A percentile compares a stretch with the other conserved stretches of the same genome.
Evolutionary conservation across 2,329 filamentous ascomycete genomes (phyloP).

Genomic region (Elsinoe australis): DNA sequence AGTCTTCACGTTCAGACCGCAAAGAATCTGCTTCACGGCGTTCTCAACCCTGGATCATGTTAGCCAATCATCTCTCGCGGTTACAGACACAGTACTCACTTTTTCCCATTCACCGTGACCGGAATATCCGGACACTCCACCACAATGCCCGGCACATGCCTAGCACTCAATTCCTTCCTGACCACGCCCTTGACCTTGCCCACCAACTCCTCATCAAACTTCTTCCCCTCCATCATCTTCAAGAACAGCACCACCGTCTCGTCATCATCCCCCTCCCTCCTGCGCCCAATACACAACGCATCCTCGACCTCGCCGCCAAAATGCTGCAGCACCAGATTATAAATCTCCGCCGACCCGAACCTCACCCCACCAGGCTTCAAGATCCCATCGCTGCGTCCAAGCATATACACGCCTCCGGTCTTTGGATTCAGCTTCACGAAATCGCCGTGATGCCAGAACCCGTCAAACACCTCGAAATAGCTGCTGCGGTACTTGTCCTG

Average conservation of each 20-base stretch:
- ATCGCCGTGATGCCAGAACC: constrained; percentile 89
- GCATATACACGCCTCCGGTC: constrained; percentile 78
- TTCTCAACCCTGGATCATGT: constrained; percentile 89
- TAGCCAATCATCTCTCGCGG: no score
- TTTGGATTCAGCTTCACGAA: constrained; percentile 66
- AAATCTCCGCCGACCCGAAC: constrained; percentile 92
- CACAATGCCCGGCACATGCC: constrained; percentile 80
- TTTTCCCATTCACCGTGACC: constrained; percentile 90
- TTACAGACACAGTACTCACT: constrained; percentile 57
- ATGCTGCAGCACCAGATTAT: constrained; percentile 81
- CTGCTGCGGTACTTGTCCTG: constrained; percentile 69
- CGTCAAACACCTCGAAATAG: constrained; percentile 79
- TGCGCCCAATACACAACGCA: constrained; percentile 75
- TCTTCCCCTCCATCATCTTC: constrained; percentile 57
- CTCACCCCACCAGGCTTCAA: constrained; percentile 86
- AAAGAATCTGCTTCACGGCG: constrained; percentile 91
- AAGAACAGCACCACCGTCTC: constrained; percentile 86
- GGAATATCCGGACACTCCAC: constrained; percentile 82
- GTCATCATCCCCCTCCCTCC: constrained; percentile 63
- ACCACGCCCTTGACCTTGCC: constrained; percentile 59
- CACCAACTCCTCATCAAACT: constrained; percentile 54
- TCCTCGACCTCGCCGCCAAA: constrained; percentile 75
- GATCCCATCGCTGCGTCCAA: constrained; percentile 85
- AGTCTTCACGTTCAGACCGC: constrained; percentile 76
- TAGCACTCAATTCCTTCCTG: constrained; percentile 69